These are phyloP conservation scores for Phytopythium litorale DNA, from an alignment of 352 stramenopile genomes.

Conservation along the genomic window DNA sequence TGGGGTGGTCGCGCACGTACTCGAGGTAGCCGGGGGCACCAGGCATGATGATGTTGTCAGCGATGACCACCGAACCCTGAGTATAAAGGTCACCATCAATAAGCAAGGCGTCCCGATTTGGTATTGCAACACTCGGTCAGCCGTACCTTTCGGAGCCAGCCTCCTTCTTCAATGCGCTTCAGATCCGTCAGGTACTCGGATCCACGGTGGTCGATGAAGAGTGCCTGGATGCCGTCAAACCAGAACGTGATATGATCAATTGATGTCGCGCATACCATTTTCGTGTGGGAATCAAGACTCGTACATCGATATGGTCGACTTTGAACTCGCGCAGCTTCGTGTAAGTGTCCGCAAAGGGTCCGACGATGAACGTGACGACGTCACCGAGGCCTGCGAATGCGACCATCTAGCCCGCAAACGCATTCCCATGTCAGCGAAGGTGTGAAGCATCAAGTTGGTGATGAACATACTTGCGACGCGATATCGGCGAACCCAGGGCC, in stretches of 20 bases:
- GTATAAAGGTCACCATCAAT: background rate
- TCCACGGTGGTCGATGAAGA: constrained; percentile 40
- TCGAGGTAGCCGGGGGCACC: constrained; percentile 31
- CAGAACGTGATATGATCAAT: background rate
- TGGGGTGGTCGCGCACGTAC: constrained; percentile 24
- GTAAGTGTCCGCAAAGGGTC: constrained; percentile 28
- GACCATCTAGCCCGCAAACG: constrained; percentile 17
- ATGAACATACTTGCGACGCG: constrained; percentile 23
- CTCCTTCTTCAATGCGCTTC: constrained; percentile 26
- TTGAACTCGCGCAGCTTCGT: constrained; percentile 18
- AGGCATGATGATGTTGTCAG: constrained; percentile 34
- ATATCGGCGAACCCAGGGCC: constrained; percentile 27
- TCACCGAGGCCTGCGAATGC: constrained; percentile 24
- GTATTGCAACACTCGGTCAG: too few species aligned
- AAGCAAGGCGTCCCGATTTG: too few species aligned
- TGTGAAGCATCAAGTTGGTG: background rate
- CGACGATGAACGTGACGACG: constrained; percentile 30
- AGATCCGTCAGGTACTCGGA: constrained; percentile 28
- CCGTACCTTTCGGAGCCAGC: constrained; percentile 20
- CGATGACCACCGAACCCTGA: constrained; percentile 32
- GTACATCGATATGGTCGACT: constrained; percentile 26
- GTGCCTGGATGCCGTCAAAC: constrained; percentile 14
- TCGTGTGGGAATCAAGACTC: background rate
- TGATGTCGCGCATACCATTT: background rate
- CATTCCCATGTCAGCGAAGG: background rate